Base-by-base conservation (phyloP, 2,329 filamentous ascomycete species). In the Ceratocystis smalleyi region DNA sequence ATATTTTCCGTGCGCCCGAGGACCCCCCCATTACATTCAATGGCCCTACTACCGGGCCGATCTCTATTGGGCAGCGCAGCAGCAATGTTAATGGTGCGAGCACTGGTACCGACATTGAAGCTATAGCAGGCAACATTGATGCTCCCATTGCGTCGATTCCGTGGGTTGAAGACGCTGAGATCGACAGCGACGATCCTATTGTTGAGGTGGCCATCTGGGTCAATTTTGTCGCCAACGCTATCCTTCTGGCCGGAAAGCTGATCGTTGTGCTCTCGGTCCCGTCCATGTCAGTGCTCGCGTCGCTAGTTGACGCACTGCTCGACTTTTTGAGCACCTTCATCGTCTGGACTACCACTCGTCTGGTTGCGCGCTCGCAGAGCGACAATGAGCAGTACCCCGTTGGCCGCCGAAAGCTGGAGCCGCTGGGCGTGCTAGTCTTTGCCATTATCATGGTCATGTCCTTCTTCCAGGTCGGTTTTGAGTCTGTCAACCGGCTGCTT, bases 121-220 rank as follows among this genome's bases (percentile, higher is more conserved):
- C 78, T 10, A 75, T 76, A n/a, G 73, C 74, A 24, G 75, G 77
- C 6, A 75, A 69, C 49, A 12, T n/a, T 24, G 70, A 71, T 19
- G 71, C 71, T 15, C 75, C 77, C 30, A 77, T 77, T 63, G 80
- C 80, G 10, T 79, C 86, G 65, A 82, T 90, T 51, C 87, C 86
- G 6, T 86, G 84, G 73, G 81, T 88, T 64, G 86, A 88, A 65
- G 87, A 91, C 68, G 86, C 86, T 65, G 81, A 82, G 24, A 69
- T 91, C 1, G 87, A 91, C 70, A 89, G 85, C 68, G 80, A 84
- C 59, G 85, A 86, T 66, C 83, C 81, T 17, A 83, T 95, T 60
- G 90, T 96, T 60, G 87, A 85, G n/a, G 71, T 94, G 22, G 91
- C 92, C 51, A 94, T 97, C 70, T 92, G 91, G 73, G 76, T 95